Evolutionary conservation across 495 filamentous ascomycete genomes (phyloP).

Genomic region (Cairneyella variabilis): DNA sequence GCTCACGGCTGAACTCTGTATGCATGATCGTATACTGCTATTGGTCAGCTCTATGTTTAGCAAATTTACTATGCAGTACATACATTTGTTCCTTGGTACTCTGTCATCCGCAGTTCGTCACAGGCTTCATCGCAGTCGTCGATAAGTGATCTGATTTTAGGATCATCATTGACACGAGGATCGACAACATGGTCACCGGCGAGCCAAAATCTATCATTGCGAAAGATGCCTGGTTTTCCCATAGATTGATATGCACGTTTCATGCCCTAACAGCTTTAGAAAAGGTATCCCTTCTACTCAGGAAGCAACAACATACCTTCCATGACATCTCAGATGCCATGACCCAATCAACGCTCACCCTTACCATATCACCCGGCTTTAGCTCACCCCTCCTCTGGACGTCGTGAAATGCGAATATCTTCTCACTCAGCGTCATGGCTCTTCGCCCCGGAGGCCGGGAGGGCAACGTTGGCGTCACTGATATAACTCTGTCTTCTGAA

Average conservation of each 20-base stretch:
- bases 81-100: constrained; percentile 43
- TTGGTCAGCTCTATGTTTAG: not conserved
- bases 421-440: constrained; percentile 40
- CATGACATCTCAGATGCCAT: constrained; percentile 39
- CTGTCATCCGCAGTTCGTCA: constrained; percentile 39
- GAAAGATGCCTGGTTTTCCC: constrained; percentile 36
- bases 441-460: constrained; percentile 26
- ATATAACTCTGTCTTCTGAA: constrained; percentile 29
- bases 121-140: constrained; percentile 32
- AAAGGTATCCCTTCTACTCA: not conserved
- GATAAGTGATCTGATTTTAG: constrained; percentile 34
- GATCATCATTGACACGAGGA: constrained; percentile 32
- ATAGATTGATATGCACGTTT: constrained; percentile 32
- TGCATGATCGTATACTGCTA: constrained; percentile 42
- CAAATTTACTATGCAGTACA: not conserved
- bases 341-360: constrained; percentile 40
- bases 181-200: constrained; percentile 45
- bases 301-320: constrained; percentile 25
- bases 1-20: constrained; percentile 43
- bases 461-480: constrained; percentile 3
- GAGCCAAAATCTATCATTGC: constrained; percentile 48
- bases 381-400: constrained; percentile 31
- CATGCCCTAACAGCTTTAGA: constrained; percentile 31
- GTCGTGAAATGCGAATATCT: constrained; percentile 40
- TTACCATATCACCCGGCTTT: constrained; percentile 35